phyloP scores from a whole-genome alignment of 352 stramenopile genomes.

The Aphanomyces stellatus region DNA sequence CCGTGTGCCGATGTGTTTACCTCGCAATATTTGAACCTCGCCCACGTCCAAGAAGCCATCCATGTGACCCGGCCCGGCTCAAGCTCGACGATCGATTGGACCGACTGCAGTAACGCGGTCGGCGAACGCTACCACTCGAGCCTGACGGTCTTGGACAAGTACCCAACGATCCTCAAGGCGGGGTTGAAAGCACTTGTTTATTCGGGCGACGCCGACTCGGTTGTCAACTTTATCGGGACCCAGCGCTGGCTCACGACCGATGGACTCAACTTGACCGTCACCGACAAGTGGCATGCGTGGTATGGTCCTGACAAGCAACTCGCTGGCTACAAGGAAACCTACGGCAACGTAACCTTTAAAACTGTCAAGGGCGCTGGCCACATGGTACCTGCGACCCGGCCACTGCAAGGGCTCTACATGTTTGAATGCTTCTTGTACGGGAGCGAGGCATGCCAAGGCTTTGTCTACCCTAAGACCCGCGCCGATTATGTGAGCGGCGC shows the following conservation, averaged over 20 bases:
- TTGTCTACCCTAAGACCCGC: conserved; percentile 39
- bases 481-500: conserved; percentile 26
- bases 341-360: conserved; percentile 78
- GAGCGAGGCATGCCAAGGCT: conserved; percentile 32
- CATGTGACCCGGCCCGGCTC: too few species aligned
- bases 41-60: conserved; percentile 46
- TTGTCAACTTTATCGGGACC: conserved; percentile 60
- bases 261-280: conserved; percentile 37
- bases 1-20: conserved; percentile 42
- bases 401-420: conserved; percentile 14
- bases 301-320: conserved; percentile 56
- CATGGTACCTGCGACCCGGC: conserved; percentile 52
- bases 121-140: conserved; percentile 37
- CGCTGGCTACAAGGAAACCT: conserved; percentile 73
- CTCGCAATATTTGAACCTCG: conserved; percentile 38
- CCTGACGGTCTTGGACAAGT: conserved; percentile 51
- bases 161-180: conserved; percentile 37
- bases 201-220: conserved; percentile 54
- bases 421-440: conserved; percentile 19
- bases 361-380: conserved; percentile 89
- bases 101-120: conserved; percentile 54
- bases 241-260: conserved; percentile 57
- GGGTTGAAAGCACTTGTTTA: conserved; percentile 50
- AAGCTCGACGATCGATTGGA: conserved; percentile 39
- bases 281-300: conserved; percentile 42